Conservation (phyloP, 169 alveolate species). For the Plasmodium relictum region DNA sequence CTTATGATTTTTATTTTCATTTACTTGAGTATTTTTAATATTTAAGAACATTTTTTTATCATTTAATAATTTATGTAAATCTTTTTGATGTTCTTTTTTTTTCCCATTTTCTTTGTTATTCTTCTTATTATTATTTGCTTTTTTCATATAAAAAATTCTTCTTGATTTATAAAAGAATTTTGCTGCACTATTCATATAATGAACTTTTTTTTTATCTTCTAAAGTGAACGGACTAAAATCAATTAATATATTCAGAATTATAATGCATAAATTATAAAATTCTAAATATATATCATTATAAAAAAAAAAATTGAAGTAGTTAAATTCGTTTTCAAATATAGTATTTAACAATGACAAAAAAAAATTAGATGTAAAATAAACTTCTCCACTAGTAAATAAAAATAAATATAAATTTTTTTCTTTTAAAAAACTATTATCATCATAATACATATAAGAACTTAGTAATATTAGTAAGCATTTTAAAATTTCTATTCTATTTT, state of each 20-base stretch:
- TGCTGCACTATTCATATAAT: slow-evolving; percentile 42
- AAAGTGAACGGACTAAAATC: slow-evolving; percentile 64
- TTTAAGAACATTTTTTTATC: not conserved
- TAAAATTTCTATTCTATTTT: slow-evolving; percentile 45
- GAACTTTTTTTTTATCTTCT: slow-evolving; percentile 28
- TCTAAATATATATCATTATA: slow-evolving; percentile 60
- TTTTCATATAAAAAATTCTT: no score
- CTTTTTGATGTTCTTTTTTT: not conserved
- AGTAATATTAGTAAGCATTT: slow-evolving; percentile 64
- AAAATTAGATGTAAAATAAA: slow-evolving; percentile 46
- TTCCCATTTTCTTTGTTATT: not conserved
- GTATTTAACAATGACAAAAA: slow-evolving; percentile 45
- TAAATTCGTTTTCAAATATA: slow-evolving; percentile 73
- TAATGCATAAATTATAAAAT: slow-evolving; percentile 68
- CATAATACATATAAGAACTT: slow-evolving; percentile 68
- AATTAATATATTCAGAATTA: slow-evolving; percentile 40
- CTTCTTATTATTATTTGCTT: not conserved
- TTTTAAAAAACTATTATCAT: slow-evolving; percentile 46
- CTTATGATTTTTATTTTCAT: not conserved
- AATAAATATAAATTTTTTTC: slow-evolving; percentile 59
- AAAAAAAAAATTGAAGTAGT: slow-evolving; percentile 59
- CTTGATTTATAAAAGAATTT: slow-evolving; percentile 5
- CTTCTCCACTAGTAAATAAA: slow-evolving; percentile 75
- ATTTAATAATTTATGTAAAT: not conserved
- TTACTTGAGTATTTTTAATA: not conserved